Percentiles rank a stretch among this genome's conserved stretches.
These are phyloP conservation scores for Paracoccidioides brasiliensis DNA, from an alignment of 2,329 filamentous ascomycete species.

Conservation along the genomic window DNA sequence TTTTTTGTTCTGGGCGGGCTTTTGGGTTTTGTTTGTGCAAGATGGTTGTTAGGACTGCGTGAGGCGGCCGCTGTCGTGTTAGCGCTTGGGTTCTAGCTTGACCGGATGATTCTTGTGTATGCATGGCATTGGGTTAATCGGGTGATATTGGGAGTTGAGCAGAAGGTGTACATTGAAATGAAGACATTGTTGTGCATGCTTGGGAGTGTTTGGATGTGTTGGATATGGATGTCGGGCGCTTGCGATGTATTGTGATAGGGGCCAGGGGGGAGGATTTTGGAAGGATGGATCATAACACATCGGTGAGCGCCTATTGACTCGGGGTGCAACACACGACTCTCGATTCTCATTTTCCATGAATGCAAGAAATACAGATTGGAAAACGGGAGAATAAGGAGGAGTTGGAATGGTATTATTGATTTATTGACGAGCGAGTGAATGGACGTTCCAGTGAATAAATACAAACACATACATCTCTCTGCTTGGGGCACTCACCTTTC, in stretches of 20 bases:
- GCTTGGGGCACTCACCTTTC: not conserved
- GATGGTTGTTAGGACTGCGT: too few species aligned
- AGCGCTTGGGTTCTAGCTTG: too few species aligned
- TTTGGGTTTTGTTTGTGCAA: not conserved
- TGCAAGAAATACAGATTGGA: not conserved
- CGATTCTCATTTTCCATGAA: not conserved
- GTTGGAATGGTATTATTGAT: not conserved
- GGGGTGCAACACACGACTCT: not conserved
- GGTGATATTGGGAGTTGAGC: too few species aligned
- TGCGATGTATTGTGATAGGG: not conserved
- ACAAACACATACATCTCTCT: not conserved
- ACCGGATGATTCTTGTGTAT: too few species aligned
- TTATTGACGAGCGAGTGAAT: not conserved
- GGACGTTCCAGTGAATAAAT: not conserved
- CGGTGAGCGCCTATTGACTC: not conserved
- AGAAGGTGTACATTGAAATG: too few species aligned
- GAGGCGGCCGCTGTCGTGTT: too few species aligned
- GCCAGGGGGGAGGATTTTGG: not conserved
- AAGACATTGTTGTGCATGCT: too few species aligned
- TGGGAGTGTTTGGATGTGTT: too few species aligned
- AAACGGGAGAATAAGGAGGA: not conserved
- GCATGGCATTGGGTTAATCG: too few species aligned
- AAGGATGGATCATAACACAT: not conserved
- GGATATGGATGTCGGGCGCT: not conserved
- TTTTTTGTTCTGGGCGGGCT: not conserved